Evolutionary conservation across 495 filamentous ascomycete species (phyloP), one percentile per base, ranked within the genome.

Genomic region (Penicillium chermesinum): DNA sequence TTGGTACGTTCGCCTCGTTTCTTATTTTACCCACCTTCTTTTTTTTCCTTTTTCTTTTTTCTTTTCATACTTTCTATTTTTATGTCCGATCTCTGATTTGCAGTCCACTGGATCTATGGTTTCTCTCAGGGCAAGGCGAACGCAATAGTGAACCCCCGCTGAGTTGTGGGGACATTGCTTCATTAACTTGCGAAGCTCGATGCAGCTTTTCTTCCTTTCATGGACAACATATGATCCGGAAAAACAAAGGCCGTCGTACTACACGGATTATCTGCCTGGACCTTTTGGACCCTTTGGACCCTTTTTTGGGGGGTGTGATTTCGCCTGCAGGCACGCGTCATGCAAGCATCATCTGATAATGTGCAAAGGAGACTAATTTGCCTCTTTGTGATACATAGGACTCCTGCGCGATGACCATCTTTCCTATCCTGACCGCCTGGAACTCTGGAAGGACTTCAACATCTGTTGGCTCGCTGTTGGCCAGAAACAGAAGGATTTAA

Each of bases 371-470:
- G 39, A 52, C 64, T 71, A 68, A 67, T 52, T 53, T 35, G 5
- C 14, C 42, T 53, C 25, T 50, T 52, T 55, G 46, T 67, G 57
- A 52, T 51, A 61, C 35, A 35, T 56, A 88, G 84, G 83, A 56
- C 76, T 88, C 59, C 71, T 82, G 44, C 79, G 78, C 46, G 93
- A 98, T 69, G 84, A 96, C 54, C 79, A 85, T 48, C 66, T 73
- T 38, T 70, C 87, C 25, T 79, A 91, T 54, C 63, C 70, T 25
- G 82, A 89, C 47, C 80, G 88, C 39, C 75, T 94, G 52, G 79
- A 83, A 61, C 73, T 97, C 22, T 98, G 93, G 93, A 84, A 84
- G 55, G 86, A 96, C 55, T 96, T 97, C 73, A 97, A 98, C 63
- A 78, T 85, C 42, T 93, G 89, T 54, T 98, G 93, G 93, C 80